Evolutionary conservation across 805 yeast species (phyloP).

Genomic region (Pichia occidentalis): DNA sequence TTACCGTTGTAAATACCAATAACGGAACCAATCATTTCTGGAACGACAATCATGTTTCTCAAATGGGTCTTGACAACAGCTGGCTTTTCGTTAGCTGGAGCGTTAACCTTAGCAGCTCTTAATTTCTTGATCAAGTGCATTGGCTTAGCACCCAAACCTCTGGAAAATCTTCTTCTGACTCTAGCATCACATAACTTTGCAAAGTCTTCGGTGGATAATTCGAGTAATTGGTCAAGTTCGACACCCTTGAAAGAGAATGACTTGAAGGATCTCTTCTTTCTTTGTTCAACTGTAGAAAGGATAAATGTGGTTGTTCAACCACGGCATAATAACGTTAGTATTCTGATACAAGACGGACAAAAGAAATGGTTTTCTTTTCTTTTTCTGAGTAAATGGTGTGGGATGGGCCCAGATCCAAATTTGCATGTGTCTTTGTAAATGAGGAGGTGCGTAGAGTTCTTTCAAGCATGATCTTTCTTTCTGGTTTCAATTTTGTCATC

Average conservation of each 20-base stretch:
- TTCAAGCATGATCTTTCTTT: background rate
- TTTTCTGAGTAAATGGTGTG: too few species aligned
- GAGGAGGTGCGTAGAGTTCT: background rate
- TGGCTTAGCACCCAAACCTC: slow-evolving; percentile 95
- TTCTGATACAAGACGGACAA: slow-evolving; percentile 68
- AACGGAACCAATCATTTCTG: slow-evolving; percentile 99
- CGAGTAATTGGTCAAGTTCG: slow-evolving; percentile 89
- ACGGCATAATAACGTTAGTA: slow-evolving; percentile 22
- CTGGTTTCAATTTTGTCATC: background rate
- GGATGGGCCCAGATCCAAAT: too few species aligned
- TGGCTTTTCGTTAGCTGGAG: slow-evolving; percentile 94
- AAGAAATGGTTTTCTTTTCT: slow-evolving; percentile 52
- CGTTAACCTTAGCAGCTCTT: slow-evolving; percentile 92
- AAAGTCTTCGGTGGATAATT: slow-evolving; percentile 93
- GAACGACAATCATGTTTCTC: slow-evolving; percentile 97
- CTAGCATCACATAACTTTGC: slow-evolving; percentile 95
- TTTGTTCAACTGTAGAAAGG: slow-evolving; percentile 39
- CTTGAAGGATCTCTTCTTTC: slow-evolving; percentile 89
- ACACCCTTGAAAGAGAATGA: slow-evolving; percentile 99
- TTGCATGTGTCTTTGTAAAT: background rate
- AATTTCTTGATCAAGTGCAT: slow-evolving; percentile 94
- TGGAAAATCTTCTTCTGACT: slow-evolving; percentile 99
- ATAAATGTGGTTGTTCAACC: too few species aligned
- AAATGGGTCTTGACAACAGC: slow-evolving; percentile 97
- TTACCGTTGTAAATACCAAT: slow-evolving; percentile 99